These are phyloP conservation scores for Cinnamomum chago DNA, from an alignment of 164 flowering plant genomes.

Conservation along the genomic window DNA sequence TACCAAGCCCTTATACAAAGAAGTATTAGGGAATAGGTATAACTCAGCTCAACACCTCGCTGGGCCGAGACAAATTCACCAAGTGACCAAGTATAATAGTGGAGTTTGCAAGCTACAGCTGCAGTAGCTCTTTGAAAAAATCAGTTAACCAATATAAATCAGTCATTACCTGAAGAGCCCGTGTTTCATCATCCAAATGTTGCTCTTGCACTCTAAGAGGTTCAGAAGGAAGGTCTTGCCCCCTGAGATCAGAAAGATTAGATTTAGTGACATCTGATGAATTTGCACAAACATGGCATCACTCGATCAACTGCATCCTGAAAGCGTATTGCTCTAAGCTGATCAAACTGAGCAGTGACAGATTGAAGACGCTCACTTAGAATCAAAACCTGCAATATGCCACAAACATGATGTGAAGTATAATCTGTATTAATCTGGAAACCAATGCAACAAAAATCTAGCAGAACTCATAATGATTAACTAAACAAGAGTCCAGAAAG, in stretches of 20 bases:
- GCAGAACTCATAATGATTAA: background rate
- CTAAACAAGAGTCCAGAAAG: background rate
- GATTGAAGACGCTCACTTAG: conserved; percentile 86
- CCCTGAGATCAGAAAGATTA: conserved; percentile 30
- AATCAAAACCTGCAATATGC: conserved; percentile 65
- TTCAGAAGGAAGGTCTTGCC: conserved; percentile 40
- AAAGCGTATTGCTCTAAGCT: conserved; percentile 71
- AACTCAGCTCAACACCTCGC: too few relatives aligned
- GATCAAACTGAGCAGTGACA: conserved; percentile 85
- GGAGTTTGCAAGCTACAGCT: too few relatives aligned
- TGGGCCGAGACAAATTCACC: too few relatives aligned
- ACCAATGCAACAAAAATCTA: background rate
- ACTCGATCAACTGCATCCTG: conserved; percentile 73
- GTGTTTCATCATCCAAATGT: conserved; percentile 89
- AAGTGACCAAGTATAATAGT: too few relatives aligned
- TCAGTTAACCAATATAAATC: background rate
- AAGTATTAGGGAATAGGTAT: too few relatives aligned
- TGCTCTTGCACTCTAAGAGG: conserved; percentile 67
- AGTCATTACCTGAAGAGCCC: conserved; percentile 74
- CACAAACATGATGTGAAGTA: background rate
- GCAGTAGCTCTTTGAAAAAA: too few relatives aligned
- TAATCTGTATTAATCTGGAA: background rate
- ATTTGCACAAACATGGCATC: conserved; percentile 50
- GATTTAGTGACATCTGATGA: conserved; percentile 30
- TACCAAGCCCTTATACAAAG: too few relatives aligned